Evolutionary conservation across 2,329 filamentous ascomycete genomes (phyloP).

Genomic region (Beauveria sp.): DNA sequence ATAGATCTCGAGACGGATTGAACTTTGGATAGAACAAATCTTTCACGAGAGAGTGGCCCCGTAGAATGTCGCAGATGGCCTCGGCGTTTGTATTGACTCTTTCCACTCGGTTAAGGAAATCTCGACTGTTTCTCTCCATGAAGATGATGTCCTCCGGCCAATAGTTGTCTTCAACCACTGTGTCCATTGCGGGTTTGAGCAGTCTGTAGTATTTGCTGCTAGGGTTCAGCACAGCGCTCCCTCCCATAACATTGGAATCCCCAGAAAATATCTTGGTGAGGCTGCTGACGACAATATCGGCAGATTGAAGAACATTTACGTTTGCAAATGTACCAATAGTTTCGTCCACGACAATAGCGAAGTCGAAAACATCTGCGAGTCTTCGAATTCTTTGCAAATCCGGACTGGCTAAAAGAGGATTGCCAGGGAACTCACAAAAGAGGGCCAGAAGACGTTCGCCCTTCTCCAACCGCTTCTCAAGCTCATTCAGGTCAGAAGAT

Average conservation of each 20-base stretch:
- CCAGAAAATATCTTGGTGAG: conserved; percentile 96
- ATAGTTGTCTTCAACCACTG: conserved; percentile 77
- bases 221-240: conserved; percentile 59
- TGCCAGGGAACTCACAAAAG: conserved; percentile 93
- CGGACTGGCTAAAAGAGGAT: conserved; percentile 79
- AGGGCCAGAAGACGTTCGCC: conserved; percentile 76
- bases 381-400: conserved; percentile 73
- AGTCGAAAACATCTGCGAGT: conserved; percentile 77
- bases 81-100: conserved; percentile 83
- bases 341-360: conserved; percentile 88
- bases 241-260: conserved; percentile 97
- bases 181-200: conserved; percentile 59
- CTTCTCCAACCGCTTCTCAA: conserved; percentile 61
- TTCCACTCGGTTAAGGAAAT: conserved; percentile 76
- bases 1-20: conserved; percentile 60
- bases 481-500: conserved; percentile 69
- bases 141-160: conserved; percentile 94
- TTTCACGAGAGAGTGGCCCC: conserved; percentile 56
- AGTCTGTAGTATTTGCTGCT: conserved; percentile 60
- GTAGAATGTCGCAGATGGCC: conserved; percentile 67
- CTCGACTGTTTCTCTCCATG: conserved; percentile 91
- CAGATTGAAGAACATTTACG: conserved; percentile 81
- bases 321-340: conserved; percentile 97
- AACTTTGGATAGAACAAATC: conserved; percentile 81
- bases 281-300: conserved; percentile 89